Evolutionary conservation across 2,329 filamentous ascomycete genomes (phyloP).

Genomic region (Beauveria varroae): DNA sequence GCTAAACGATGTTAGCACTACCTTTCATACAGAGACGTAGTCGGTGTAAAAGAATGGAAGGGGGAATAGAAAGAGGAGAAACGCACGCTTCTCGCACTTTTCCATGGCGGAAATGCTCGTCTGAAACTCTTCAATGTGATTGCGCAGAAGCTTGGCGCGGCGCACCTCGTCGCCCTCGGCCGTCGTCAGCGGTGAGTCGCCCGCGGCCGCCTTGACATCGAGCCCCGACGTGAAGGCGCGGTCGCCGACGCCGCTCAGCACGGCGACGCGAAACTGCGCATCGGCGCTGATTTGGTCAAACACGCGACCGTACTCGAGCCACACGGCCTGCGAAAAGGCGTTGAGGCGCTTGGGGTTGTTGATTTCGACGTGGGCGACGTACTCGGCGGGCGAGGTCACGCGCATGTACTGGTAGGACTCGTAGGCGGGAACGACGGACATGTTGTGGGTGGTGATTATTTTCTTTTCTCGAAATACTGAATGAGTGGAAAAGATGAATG

Average conservation of each 20-base stretch:
- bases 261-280: conserved; percentile 63
- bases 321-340: conserved; percentile 78
- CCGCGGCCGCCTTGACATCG: conserved; percentile 65
- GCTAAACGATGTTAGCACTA: conserved; percentile 34
- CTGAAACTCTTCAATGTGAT: conserved; percentile 74
- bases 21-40: background rate
- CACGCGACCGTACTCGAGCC: conserved; percentile 68
- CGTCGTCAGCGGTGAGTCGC: conserved; percentile 37
- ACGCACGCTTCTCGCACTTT: conserved; percentile 76
- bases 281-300: conserved; percentile 68
- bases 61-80: background rate
- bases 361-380: conserved; percentile 87
- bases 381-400: conserved; percentile 61
- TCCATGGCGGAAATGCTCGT: conserved; percentile 68
- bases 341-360: conserved; percentile 84
- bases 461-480: background rate
- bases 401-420: conserved; percentile 59
- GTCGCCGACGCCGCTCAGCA: conserved; percentile 75
- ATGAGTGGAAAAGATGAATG: background rate
- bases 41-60: too few relatives aligned
- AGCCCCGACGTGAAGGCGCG: conserved; percentile 81
- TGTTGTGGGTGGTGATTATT: background rate
- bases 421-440: conserved; percentile 20
- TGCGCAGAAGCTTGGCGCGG: conserved; percentile 52
- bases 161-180: conserved; percentile 52